Conservation (phyloP, 805 yeast species). For the Yarrowia sp. region DNA sequence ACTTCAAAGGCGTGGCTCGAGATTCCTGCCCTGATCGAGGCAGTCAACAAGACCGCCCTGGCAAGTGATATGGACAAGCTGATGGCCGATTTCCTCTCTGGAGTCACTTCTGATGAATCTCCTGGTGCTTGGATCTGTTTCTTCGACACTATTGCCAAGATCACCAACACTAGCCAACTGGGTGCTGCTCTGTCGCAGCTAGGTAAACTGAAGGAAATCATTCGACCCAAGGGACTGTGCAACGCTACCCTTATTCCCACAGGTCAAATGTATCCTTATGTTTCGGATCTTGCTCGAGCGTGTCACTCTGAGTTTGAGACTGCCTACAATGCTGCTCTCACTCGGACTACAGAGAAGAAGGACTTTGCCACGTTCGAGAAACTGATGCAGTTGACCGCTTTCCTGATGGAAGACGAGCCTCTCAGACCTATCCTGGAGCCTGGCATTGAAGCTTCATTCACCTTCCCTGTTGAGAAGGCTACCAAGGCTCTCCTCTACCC, state of each 20-base stretch:
- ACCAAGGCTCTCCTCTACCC: conserved; percentile 28
- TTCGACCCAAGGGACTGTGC: conserved; percentile 31
- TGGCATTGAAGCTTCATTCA: not conserved
- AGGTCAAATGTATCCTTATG: conserved; percentile 29
- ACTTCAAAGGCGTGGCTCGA: conserved; percentile 31
- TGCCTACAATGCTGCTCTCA: conserved; percentile 47
- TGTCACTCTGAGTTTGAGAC: conserved; percentile 1
- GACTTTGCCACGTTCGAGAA: conserved; percentile 25
- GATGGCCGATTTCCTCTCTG: conserved; percentile 14
- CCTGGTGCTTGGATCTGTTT: conserved; percentile 30
- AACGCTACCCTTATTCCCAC: conserved; percentile 28
- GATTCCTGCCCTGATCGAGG: conserved; percentile 24
- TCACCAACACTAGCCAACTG: conserved; percentile 23
- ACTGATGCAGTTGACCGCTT: conserved; percentile 18
- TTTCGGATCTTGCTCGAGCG: conserved; percentile 15
- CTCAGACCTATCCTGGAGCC: conserved; percentile 11
- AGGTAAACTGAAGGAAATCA: conserved; percentile 14
- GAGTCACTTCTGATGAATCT: conserved; percentile 20
- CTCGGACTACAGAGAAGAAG: conserved; percentile 22
- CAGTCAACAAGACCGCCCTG: conserved; percentile 14
- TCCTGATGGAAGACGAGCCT: conserved; percentile 25
- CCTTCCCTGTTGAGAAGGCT: conserved; percentile 24
- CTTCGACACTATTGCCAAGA: conserved; percentile 24
- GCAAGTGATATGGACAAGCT: conserved; percentile 2
- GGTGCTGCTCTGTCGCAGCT: conserved; percentile 19